phyloP scores from a whole-genome alignment of 805 yeast genomes.

The Kodamaea fukazawae region DNA sequence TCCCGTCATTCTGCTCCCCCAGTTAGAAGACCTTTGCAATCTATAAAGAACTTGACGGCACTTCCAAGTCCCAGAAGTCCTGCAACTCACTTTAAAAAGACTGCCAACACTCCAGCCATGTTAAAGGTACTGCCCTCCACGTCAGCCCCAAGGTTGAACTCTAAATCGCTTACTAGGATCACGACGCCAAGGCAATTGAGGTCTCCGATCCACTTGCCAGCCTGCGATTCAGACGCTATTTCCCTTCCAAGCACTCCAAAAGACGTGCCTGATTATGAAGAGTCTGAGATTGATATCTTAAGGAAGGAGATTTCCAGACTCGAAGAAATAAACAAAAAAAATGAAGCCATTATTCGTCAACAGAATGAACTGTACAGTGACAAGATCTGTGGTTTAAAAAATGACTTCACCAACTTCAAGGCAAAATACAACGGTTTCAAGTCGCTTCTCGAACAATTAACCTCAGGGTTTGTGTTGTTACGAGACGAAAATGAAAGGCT shows the following conservation, averaged over 20 bases:
- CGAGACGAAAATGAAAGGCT: conserved; percentile 11
- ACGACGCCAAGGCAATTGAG: background rate
- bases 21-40: background rate
- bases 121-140: conserved; percentile 6
- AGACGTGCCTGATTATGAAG: background rate
- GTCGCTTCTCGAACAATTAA: conserved; percentile 5
- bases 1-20: conserved; percentile 12
- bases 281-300: conserved; percentile 13
- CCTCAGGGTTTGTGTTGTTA: conserved; percentile 1
- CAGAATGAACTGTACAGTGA: conserved; percentile 8
- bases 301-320: conserved; percentile 12
- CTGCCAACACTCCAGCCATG: conserved; percentile 10
- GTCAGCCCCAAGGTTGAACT: background rate
- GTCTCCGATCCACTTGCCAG: conserved; percentile 2
- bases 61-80: background rate
- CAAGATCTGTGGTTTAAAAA: conserved; percentile 11
- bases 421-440: conserved; percentile 9
- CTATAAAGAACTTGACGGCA: background rate
- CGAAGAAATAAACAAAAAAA: conserved; percentile 6
- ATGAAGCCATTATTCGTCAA: conserved; percentile 1
- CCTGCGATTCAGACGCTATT: too few relatives aligned
- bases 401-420: conserved; percentile 12
- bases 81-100: conserved; percentile 1
- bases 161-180: too few relatives aligned
- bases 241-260: too few relatives aligned